A percentile compares a stretch with the other conserved stretches of the same genome.
phyloP scores from a whole-genome alignment of 768 basidiomycete species.

The Cystofilobasidium bisporidii region DNA sequence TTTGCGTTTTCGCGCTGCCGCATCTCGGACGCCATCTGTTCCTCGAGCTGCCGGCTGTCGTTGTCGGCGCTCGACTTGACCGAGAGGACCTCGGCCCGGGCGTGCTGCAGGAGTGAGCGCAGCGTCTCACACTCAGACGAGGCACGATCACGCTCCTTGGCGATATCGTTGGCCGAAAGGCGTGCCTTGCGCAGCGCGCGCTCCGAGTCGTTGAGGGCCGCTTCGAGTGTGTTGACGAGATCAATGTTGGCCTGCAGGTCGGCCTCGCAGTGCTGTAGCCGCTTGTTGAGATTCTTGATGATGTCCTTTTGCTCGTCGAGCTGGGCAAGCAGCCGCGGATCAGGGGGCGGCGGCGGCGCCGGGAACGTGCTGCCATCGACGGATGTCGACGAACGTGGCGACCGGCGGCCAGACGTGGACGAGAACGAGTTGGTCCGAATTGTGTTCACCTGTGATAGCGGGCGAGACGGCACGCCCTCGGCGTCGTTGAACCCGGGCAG shows the following conservation, averaged over 20 bases:
- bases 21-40: slow-evolving; percentile 24
- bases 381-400: slow-evolving; percentile 4
- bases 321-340: slow-evolving; percentile 48
- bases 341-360: background rate
- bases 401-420: slow-evolving; percentile 13
- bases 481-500: background rate
- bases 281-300: slow-evolving; percentile 90
- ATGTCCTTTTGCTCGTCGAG: slow-evolving; percentile 77
- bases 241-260: slow-evolving; percentile 89
- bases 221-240: slow-evolving; percentile 40
- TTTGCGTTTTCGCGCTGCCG: slow-evolving; percentile 30
- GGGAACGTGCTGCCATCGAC: slow-evolving; percentile 6
- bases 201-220: slow-evolving; percentile 28
- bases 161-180: slow-evolving; percentile 25
- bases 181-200: slow-evolving; percentile 25
- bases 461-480: background rate
- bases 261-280: slow-evolving; percentile 81
- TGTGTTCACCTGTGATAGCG: background rate
- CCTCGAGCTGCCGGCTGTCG: slow-evolving; percentile 26
- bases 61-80: slow-evolving; percentile 13
- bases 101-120: slow-evolving; percentile 11
- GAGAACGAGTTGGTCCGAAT: slow-evolving; percentile 10
- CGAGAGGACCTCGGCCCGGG: slow-evolving; percentile 24
- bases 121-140: slow-evolving; percentile 22
- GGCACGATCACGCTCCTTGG: slow-evolving; percentile 25